phyloP scores from a whole-genome alignment of 2,329 filamentous ascomycete genomes.

The Orbilia javanica region DNA sequence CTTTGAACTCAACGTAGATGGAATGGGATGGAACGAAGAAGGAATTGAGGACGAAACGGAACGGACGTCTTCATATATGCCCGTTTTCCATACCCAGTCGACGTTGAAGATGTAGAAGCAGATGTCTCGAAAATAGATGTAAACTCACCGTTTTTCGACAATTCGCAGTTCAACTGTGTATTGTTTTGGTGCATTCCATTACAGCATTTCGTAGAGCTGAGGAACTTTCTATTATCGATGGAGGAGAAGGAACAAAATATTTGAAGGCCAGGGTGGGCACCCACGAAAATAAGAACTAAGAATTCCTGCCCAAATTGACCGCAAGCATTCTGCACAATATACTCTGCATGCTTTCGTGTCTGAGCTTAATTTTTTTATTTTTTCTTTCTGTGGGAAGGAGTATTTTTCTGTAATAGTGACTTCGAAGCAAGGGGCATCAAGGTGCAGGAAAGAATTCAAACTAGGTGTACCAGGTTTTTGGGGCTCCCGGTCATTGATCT shows the following conservation, averaged over 20 bases:
- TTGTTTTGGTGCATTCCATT: slow-evolving; percentile 57
- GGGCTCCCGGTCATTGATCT: slow-evolving; percentile 34
- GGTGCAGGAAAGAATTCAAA: slow-evolving; percentile 57
- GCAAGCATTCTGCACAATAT: slow-evolving; percentile 58
- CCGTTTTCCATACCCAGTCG: slow-evolving; percentile 19
- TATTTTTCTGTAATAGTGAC: slow-evolving; percentile 56
- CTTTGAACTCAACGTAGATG: slow-evolving; percentile 59
- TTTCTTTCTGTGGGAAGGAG: slow-evolving; percentile 49
- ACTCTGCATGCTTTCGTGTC: slow-evolving; percentile 59
- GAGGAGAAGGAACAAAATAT: slow-evolving; percentile 58
- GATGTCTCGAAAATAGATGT: slow-evolving; percentile 35
- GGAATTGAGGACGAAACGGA: slow-evolving; percentile 57
- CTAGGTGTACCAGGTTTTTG: slow-evolving; percentile 53
- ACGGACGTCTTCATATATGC: slow-evolving; percentile 58
- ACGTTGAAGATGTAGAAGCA: slow-evolving; percentile 39
- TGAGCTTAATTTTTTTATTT: slow-evolving; percentile 52
- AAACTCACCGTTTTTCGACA: slow-evolving; percentile 55
- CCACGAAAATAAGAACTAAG: slow-evolving; percentile 56
- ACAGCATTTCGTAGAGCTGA: slow-evolving; percentile 59
- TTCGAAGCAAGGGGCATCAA: slow-evolving; percentile 55
- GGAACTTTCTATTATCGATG: slow-evolving; percentile 59
- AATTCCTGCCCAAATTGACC: slow-evolving; percentile 49
- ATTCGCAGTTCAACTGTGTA: slow-evolving; percentile 50
- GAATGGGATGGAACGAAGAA: slow-evolving; percentile 58
- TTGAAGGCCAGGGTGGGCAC: slow-evolving; percentile 57